Percentiles rank a stretch among this genome's conserved stretches.
Conservation (phyloP, 2,329 filamentous ascomycete species). For the Fusarium sp. region DNA sequence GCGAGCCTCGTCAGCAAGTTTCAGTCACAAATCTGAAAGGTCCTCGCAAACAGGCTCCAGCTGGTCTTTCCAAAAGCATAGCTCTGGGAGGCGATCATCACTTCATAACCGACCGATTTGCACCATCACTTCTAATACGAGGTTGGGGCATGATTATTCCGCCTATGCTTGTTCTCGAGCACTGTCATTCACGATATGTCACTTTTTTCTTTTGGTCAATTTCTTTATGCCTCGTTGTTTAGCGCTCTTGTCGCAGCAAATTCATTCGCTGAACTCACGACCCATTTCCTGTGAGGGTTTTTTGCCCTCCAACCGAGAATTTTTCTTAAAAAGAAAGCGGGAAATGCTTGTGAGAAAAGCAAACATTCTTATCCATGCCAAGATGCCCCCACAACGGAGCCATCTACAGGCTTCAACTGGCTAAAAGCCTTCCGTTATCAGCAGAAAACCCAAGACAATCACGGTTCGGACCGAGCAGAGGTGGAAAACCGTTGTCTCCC, state of each 20-base stretch:
- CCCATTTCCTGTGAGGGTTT: neutral
- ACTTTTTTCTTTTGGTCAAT: constrained; percentile 3
- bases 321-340: neutral
- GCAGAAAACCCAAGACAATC: neutral
- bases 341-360: constrained; percentile 1
- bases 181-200: constrained; percentile 1
- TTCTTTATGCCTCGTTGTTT: neutral
- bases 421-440: neutral
- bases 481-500: neutral
- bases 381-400: neutral
- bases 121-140: neutral
- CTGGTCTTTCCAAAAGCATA: neutral
- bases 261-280: neutral
- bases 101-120: neutral
- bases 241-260: neutral
- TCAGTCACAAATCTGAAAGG: neutral
- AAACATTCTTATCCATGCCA: constrained; percentile 10
- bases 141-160: neutral
- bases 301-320: neutral
- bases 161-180: neutral
- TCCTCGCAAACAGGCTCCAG: neutral
- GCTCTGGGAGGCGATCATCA: neutral
- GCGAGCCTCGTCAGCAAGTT: neutral
- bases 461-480: constrained; percentile 14
- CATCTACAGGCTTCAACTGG: neutral